These are phyloP conservation scores for Nakazawaea siamensis DNA, from an alignment of 805 yeast species.

Conservation along the genomic window DNA sequence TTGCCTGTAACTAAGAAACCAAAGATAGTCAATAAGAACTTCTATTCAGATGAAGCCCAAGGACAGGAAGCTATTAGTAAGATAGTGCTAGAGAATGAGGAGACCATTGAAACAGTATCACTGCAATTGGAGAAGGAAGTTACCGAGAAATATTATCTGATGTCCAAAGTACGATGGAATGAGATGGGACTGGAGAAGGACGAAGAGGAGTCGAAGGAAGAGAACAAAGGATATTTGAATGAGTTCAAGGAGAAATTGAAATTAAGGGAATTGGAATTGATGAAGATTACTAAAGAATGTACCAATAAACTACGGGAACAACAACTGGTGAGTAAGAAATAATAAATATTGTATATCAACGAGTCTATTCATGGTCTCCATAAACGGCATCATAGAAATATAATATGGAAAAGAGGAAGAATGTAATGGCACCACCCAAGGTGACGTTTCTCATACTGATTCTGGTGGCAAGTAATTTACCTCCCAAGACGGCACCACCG, in stretches of 20 bases:
- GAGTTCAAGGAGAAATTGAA: slow-evolving; percentile 30
- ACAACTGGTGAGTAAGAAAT: slow-evolving; percentile 3
- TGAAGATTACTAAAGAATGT: slow-evolving; percentile 33
- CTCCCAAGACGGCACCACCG: slow-evolving; percentile 86
- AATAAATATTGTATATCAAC: background rate
- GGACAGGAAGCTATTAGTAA: background rate
- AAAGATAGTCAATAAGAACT: slow-evolving; percentile 6
- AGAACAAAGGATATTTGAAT: slow-evolving; percentile 22
- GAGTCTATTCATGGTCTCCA: slow-evolving; percentile 11
- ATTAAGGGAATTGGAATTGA: slow-evolving; percentile 16
- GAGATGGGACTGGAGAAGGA: background rate
- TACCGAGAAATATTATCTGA: slow-evolving; percentile 14
- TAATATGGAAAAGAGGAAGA: slow-evolving; percentile 71
- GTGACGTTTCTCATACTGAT: slow-evolving; percentile 91
- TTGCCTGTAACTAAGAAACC: slow-evolving; percentile 1
- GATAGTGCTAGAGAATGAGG: slow-evolving; percentile 18
- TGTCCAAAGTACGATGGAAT: slow-evolving; percentile 3
- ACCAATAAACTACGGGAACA: slow-evolving; percentile 31
- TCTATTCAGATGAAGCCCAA: slow-evolving; percentile 1
- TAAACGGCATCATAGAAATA: slow-evolving; percentile 65
- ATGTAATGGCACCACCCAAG: slow-evolving; percentile 82
- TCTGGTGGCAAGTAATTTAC: slow-evolving; percentile 79
- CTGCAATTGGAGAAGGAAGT: slow-evolving; percentile 20
- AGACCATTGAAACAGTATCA: slow-evolving; percentile 29
- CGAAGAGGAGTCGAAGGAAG: background rate